Evolutionary conservation across 1,284 basidiomycete species (phyloP).

Genomic region (Fereydounia khargensis): DNA sequence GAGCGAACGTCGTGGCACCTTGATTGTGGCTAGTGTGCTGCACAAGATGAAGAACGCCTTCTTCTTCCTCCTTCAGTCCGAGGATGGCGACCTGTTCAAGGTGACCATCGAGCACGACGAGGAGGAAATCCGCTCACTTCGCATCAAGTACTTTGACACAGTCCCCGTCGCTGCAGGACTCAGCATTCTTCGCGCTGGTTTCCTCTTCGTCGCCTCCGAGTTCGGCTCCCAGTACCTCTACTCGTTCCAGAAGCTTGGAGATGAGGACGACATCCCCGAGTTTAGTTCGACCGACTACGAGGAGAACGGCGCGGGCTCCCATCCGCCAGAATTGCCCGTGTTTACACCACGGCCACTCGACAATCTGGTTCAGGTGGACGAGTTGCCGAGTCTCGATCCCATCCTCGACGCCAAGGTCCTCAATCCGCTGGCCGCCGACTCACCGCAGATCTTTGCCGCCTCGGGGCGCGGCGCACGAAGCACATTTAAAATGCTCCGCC

Average conservation of each 20-base stretch:
- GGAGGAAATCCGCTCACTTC: slow-evolving; percentile 46
- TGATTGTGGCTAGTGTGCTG: slow-evolving; percentile 52
- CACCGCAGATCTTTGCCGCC: slow-evolving; percentile 53
- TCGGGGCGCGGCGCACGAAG: slow-evolving; percentile 52
- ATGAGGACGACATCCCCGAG: slow-evolving; percentile 52
- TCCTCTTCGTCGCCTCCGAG: slow-evolving; percentile 53
- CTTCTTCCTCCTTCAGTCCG: slow-evolving; percentile 54
- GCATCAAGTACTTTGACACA: slow-evolving; percentile 57
- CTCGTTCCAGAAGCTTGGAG: slow-evolving; percentile 56
- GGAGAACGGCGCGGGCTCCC: slow-evolving; percentile 27
- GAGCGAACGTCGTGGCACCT: slow-evolving; percentile 34
- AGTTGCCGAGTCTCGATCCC: slow-evolving; percentile 48
- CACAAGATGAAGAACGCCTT: slow-evolving; percentile 57
- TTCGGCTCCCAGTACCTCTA: slow-evolving; percentile 47
- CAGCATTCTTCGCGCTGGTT: slow-evolving; percentile 53
- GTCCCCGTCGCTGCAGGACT: slow-evolving; percentile 50
- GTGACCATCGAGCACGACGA: slow-evolving; percentile 56
- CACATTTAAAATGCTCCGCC: slow-evolving; percentile 52
- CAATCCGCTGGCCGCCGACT: slow-evolving; percentile 44
- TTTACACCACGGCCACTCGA: slow-evolving; percentile 52
- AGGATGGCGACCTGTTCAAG: slow-evolving; percentile 56
- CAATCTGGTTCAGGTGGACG: slow-evolving; percentile 50
- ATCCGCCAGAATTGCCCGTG: slow-evolving; percentile 28
- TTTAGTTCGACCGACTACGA: slow-evolving; percentile 44
- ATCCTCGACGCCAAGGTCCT: slow-evolving; percentile 50